Evolutionary conservation across 2,329 filamentous ascomycete genomes (phyloP), one percentile per base, ranked within the genome.

Genomic region (Penicillium occitanis): DNA sequence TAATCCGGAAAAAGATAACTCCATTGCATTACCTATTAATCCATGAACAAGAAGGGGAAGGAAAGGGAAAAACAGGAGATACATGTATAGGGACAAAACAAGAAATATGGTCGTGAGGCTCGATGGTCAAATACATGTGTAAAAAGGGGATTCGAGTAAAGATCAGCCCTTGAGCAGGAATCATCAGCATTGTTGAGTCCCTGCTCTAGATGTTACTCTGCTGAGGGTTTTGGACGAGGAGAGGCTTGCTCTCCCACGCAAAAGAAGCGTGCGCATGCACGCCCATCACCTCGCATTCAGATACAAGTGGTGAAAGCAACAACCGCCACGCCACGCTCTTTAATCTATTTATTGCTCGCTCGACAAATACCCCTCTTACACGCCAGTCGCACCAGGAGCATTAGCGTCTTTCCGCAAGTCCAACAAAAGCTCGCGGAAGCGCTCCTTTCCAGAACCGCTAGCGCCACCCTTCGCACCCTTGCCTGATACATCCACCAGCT

Each of bases 401-500:
- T 96, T 96, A 82, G 97, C 91, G 72, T 99, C 95, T 83, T 97
- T 97, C 81, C 90, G 90, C 80, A 99, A 81, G 78, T 88, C 93
- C 72, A 93, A 80, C 73, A 99, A 82, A 75, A 98, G 76, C 81
- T 98, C 94, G 71, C 95, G 89, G 86, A 99, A 98, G 70, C 93
- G 91, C 79, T 96, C 92, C 86, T 99, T 99, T 73, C 94, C 93
- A 68, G 91, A 96, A 55, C 93, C 94, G 68, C 88, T 89, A 51
- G 91, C 93, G 75, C 93, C 94, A 66, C 94, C 93, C 79, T 89
- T 91, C 67, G 87, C 82, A 14, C 94, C 93, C 83, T 98, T 99
- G 69, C 95, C 95, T 74, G 92, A 97, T 70, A 99, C 81, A 80
- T 99, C 95, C n/a, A 98, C 93, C 72, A 99, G 80, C 83, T 98